Evolutionary conservation across 768 basidiomycete genomes (phyloP).

Genomic region (Kwoniella botswanensis): DNA sequence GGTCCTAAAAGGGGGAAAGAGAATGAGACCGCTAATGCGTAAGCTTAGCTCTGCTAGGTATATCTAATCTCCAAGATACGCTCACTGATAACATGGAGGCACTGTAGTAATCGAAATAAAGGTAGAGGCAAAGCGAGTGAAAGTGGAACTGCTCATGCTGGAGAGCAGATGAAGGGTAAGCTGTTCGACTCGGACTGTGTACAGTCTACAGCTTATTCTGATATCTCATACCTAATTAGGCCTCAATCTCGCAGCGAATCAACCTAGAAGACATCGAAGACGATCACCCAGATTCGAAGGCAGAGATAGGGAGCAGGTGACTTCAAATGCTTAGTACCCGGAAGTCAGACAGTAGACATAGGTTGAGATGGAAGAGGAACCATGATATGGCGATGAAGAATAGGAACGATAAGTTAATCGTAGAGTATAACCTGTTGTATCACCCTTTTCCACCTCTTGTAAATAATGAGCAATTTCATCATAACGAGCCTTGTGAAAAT

Average conservation of each 20-base stretch:
- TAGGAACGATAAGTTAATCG: not conserved
- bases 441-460: not conserved
- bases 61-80: not conserved
- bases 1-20: not conserved
- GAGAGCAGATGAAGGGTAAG: not conserved
- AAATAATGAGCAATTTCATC: too few species aligned
- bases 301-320: not conserved
- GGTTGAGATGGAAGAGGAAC: not conserved
- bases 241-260: slow-evolving; percentile 5
- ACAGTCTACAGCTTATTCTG: not conserved
- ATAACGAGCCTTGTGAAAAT: too few species aligned
- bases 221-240: not conserved
- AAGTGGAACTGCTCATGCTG: not conserved
- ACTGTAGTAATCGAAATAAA: not conserved
- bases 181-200: not conserved
- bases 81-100: not conserved
- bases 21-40: not conserved
- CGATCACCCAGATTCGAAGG: slow-evolving; percentile 8
- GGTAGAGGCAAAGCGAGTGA: not conserved
- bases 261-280: not conserved
- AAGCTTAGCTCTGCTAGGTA: not conserved
- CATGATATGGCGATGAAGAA: not conserved
- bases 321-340: not conserved
- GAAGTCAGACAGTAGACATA: too few species aligned
- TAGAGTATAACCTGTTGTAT: slow-evolving; percentile 3